Evolutionary conservation across 2,329 filamentous ascomycete genomes (phyloP).

Genomic region (Dactylellina haptotyla): DNA sequence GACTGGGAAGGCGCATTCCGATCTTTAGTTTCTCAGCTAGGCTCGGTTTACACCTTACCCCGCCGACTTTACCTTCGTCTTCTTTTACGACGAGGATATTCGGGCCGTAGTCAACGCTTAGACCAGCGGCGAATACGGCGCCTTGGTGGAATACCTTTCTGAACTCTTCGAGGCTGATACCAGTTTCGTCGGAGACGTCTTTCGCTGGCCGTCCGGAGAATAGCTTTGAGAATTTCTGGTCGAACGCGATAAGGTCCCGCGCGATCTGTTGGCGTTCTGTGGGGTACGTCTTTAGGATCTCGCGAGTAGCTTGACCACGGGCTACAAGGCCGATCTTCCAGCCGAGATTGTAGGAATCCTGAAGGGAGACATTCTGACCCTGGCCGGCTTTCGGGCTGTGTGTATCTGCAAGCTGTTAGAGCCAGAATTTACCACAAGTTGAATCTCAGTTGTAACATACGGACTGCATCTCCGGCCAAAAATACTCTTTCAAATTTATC

Average conservation of each 20-base stretch:
- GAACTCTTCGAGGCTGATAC: constrained; percentile 72
- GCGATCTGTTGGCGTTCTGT: constrained; percentile 70
- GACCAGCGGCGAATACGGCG: constrained; percentile 70
- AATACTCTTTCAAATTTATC: constrained; percentile 70
- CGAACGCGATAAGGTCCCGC: constrained; percentile 73
- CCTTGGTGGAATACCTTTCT: constrained; percentile 71
- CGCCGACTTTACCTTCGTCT: constrained; percentile 64
- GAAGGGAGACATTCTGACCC: constrained; percentile 78
- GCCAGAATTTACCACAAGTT: not conserved
- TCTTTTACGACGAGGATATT: constrained; percentile 69
- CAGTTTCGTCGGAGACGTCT: constrained; percentile 70
- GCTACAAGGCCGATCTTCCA: constrained; percentile 97
- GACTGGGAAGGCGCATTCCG: constrained; percentile 70
- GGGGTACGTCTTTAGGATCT: constrained; percentile 85
- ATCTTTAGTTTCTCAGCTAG: constrained; percentile 65
- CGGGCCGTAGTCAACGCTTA: constrained; percentile 69
- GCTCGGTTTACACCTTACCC: constrained; percentile 60
- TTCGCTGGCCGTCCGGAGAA: constrained; percentile 70
- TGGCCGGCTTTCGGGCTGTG: constrained; percentile 73
- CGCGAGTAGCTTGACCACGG: constrained; percentile 78
- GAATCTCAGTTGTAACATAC: constrained; percentile 60
- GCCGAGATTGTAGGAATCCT: constrained; percentile 85
- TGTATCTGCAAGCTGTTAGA: constrained; percentile 59
- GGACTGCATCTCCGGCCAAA: constrained; percentile 74
- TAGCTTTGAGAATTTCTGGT: constrained; percentile 68